Evolutionary conservation across 768 basidiomycete species (phyloP).

Genomic region (Albatrellus ellisii): DNA sequence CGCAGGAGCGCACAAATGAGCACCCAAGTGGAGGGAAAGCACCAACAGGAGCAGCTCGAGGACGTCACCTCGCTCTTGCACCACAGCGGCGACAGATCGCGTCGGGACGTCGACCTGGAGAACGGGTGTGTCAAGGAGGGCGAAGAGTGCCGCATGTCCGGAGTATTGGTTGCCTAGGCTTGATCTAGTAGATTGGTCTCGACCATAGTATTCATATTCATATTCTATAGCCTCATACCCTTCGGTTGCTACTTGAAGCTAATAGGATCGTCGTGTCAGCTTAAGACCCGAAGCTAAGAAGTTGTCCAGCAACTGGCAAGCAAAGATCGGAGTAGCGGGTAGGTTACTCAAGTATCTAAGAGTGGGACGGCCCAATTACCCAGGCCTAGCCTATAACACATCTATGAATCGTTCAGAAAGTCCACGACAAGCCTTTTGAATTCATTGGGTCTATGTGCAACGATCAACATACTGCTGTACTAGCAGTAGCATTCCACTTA

Average conservation of each 20-base stretch:
- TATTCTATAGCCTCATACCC: no score
- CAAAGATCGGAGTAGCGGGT: no score
- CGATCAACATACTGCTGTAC: not conserved
- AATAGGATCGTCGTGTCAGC: no score
- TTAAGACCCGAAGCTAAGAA: no score
- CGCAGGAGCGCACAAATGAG: not conserved
- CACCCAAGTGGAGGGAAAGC: not conserved
- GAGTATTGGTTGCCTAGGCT: not conserved
- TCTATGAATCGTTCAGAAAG: constrained; percentile 19
- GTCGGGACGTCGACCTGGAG: constrained; percentile 6
- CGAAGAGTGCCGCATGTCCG: not conserved
- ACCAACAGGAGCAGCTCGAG: constrained; percentile 6
- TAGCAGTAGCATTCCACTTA: constrained; percentile 17
- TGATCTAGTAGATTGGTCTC: not conserved
- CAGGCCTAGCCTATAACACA: no score
- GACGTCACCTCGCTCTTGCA: constrained; percentile 10
- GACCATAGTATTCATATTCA: no score
- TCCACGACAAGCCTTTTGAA: constrained; percentile 29
- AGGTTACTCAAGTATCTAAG: not conserved
- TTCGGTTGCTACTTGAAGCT: no score
- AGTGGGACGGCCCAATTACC: not conserved
- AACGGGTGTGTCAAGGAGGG: constrained; percentile 1
- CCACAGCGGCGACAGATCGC: not conserved
- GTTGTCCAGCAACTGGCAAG: no score
- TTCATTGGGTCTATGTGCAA: constrained; percentile 33